Conservation (phyloP, 139 green algal genomes). For the Picochlorum sp. region DNA sequence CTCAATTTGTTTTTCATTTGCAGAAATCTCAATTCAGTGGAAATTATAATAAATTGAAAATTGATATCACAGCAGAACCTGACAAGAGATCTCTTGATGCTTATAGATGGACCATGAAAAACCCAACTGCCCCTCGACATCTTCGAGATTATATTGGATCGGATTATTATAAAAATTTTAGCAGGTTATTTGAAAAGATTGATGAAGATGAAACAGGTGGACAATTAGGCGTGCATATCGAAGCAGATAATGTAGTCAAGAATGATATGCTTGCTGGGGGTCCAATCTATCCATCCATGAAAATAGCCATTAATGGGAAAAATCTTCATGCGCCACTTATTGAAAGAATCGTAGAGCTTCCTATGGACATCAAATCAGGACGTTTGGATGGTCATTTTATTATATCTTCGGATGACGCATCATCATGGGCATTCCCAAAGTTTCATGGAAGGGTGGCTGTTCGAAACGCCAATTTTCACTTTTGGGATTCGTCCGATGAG, state of each 20-base stretch:
- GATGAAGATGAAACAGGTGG: conserved; percentile 4
- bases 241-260: conserved; percentile 25
- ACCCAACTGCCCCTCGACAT: conserved; percentile 46
- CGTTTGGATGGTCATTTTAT: conserved; percentile 56
- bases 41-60: conserved; percentile 45
- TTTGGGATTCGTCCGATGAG: conserved; percentile 90
- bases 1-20: conserved; percentile 2
- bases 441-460: conserved; percentile 54
- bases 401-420: conserved; percentile 38
- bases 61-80: conserved; percentile 45
- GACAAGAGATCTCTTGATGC: conserved; percentile 38
- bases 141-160: conserved; percentile 53
- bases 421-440: conserved; percentile 69
- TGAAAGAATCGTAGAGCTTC: conserved; percentile 80
- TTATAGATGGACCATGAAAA: conserved; percentile 63
- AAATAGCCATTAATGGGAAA: conserved; percentile 36
- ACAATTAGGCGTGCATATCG: conserved; percentile 42
- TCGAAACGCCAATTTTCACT: conserved; percentile 70
- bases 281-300: conserved; percentile 14
- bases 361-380: conserved; percentile 78
- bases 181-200: neutral
- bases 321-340: conserved; percentile 68
- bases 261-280: neutral
- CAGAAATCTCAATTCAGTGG: conserved; percentile 31
- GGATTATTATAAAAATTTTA: conserved; percentile 1